Conservation (phyloP, 2,329 filamentous ascomycete species). For the Colletotrichum sp. region DNA sequence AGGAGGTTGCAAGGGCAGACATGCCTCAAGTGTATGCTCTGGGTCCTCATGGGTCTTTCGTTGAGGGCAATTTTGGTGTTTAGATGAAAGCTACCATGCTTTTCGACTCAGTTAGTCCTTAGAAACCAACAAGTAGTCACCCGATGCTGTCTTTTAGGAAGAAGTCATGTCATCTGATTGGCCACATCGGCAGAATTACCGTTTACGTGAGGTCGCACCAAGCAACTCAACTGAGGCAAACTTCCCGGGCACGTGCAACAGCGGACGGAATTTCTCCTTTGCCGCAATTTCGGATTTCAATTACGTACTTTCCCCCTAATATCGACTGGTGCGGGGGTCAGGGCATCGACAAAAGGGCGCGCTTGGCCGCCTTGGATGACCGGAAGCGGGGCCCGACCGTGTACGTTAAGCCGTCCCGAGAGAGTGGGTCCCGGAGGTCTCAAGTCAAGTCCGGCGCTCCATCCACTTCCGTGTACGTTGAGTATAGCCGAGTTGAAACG, state of each 20-base stretch:
- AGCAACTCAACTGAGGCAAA: neutral
- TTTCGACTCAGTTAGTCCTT: neutral
- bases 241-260: neutral
- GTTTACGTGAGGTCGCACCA: neutral
- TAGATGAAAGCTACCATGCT: neutral
- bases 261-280: neutral
- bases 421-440: conserved; percentile 1
- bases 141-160: neutral
- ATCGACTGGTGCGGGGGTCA: neutral
- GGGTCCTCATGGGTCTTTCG: conserved; percentile 17
- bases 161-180: neutral
- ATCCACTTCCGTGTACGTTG: conserved; percentile 8
- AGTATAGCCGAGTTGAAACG: conserved; percentile 2
- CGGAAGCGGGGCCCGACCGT: conserved; percentile 5
- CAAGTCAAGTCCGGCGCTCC: neutral
- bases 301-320: neutral
- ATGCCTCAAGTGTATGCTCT: conserved; percentile 21
- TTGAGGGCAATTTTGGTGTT: conserved; percentile 3
- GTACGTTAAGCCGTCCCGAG: conserved; percentile 9
- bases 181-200: neutral
- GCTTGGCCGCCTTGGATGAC: neutral
- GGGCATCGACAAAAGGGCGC: neutral
- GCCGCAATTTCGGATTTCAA: neutral
- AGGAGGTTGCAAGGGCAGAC: conserved; percentile 20
- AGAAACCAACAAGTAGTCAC: neutral